Percentiles rank a stretch among this genome's conserved stretches.
Conservation (phyloP, 306 rosid species). For the Erythrophleum fordii region DNA sequence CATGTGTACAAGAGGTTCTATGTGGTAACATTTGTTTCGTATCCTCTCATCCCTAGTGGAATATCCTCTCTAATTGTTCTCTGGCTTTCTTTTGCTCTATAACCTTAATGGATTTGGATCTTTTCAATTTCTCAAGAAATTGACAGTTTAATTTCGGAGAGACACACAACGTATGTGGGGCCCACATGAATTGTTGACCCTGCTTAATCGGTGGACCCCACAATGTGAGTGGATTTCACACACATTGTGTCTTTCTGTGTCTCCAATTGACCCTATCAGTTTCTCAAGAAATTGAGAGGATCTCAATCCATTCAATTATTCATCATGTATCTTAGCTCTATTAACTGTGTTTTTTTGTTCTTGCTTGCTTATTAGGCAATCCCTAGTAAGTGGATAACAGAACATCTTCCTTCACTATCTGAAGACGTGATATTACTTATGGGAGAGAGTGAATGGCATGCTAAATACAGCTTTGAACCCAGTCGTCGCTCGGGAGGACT, state of each 20-base stretch:
- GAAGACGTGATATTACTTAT: slow-evolving; percentile 62
- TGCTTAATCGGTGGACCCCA: not conserved
- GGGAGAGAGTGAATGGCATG: slow-evolving; percentile 49
- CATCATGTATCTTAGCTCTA: not conserved
- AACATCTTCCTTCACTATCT: slow-evolving; percentile 32
- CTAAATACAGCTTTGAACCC: slow-evolving; percentile 43
- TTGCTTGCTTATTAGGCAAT: slow-evolving; percentile 44
- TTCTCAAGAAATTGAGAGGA: not conserved
- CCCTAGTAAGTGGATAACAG: slow-evolving; percentile 49
- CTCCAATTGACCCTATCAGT: not conserved
- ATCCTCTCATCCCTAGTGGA: not conserved
- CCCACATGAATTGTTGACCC: not conserved
- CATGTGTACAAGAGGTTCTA: slow-evolving; percentile 65
- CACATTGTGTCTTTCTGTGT: not conserved
- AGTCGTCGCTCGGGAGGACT: slow-evolving; percentile 53
- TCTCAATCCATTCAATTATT: not conserved
- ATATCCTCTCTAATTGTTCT: not conserved
- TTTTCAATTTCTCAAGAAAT: not conserved
- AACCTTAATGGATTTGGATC: not conserved
- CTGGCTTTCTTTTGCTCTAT: not conserved
- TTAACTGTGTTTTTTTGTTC: slow-evolving; percentile 6
- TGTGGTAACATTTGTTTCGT: slow-evolving; percentile 54
- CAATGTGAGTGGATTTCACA: not conserved
- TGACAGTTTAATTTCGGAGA: not conserved
- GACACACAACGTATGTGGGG: not conserved